Base-by-base conservation (phyloP, 768 basidiomycete genomes). In the Macrolepiota albuminosa region DNA sequence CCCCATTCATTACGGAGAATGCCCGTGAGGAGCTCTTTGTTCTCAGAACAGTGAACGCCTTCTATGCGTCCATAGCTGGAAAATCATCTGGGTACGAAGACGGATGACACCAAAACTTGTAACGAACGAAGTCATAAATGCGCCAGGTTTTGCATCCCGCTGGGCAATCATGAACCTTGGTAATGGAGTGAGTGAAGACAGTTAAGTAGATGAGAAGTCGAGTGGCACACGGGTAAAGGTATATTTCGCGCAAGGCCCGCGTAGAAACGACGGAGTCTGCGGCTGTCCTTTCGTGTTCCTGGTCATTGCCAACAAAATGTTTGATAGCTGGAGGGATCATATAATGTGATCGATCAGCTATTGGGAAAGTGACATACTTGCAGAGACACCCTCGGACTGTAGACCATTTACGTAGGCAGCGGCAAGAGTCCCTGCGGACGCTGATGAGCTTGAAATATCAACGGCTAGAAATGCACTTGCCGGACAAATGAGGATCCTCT, bases 1-100 rank as follows among this genome's bases (percentile, higher is more conserved):
- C 80, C 78, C 90, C 90, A 91, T 67, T 92, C 91, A 34, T 78
- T 77, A 9, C 90, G 81, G n/a, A 91, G 76, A 49, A 91, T 81
- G 29, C 79, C 78, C 29, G 78, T 78, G 33, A 92, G 70, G 34
- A 92, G 76, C 45, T 73, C 69, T n/a, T 71, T 75, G 65, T 84
- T 88, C 71, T 93, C 90, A 5, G 86, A 84, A 55, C 81, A 85
- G 67, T 91, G 89, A 16, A 79, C 75, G 8, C 88, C 89, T 61
- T 88, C 84, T 62, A 92, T 76, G 55, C 87, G 85, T 59, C 88
- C 88, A 67, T 89, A 90, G 8, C 87, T 89, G 61, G 52, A 37
- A 33, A 31, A 48, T 37, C 42, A 37, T 48, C 51, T 14, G 51
- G 34, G 14, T 45, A 40, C 7, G 2, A 43, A 49, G 39, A 54